phyloP scores from a whole-genome alignment of 2,329 filamentous ascomycete species.

The Cytospora leucostoma region DNA sequence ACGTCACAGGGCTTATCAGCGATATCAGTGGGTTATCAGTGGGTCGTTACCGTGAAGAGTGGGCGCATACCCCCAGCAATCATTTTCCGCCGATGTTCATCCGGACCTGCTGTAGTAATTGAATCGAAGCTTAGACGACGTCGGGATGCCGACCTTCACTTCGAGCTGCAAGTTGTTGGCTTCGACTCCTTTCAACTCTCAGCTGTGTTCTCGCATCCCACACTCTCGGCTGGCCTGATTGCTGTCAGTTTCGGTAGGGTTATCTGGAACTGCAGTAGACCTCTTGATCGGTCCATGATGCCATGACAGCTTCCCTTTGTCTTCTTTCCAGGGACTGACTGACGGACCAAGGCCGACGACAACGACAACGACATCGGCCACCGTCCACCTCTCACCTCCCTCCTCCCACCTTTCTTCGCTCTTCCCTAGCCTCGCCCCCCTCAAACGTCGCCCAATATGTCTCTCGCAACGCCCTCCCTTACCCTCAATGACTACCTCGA shows the following conservation, averaged over 20 bases:
- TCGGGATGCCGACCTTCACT: not conserved
- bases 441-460: slow-evolving; percentile 37
- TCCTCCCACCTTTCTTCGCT: not conserved
- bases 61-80: not conserved
- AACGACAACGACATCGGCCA: not conserved
- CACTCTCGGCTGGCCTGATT: slow-evolving; percentile 10
- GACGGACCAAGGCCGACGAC: slow-evolving; percentile 1
- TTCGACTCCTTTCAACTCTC: not conserved
- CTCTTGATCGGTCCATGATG: not conserved
- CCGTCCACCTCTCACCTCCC: not conserved
- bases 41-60: not conserved
- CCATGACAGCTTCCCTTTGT: slow-evolving; percentile 1
- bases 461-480: slow-evolving; percentile 52
- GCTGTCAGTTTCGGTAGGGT: slow-evolving; percentile 15
- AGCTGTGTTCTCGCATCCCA: slow-evolving; percentile 9
- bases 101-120: not conserved
- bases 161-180: not conserved
- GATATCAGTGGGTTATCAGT: not conserved
- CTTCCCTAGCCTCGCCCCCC: not conserved
- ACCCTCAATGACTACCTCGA: slow-evolving; percentile 88
- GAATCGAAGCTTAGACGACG: not conserved
- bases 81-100: not conserved
- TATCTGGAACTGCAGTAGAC: not conserved
- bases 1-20: slow-evolving; percentile 16
- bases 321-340: slow-evolving; percentile 1